Conservation (phyloP, 2,329 filamentous ascomycete species). For the Calonectria naviculata region DNA sequence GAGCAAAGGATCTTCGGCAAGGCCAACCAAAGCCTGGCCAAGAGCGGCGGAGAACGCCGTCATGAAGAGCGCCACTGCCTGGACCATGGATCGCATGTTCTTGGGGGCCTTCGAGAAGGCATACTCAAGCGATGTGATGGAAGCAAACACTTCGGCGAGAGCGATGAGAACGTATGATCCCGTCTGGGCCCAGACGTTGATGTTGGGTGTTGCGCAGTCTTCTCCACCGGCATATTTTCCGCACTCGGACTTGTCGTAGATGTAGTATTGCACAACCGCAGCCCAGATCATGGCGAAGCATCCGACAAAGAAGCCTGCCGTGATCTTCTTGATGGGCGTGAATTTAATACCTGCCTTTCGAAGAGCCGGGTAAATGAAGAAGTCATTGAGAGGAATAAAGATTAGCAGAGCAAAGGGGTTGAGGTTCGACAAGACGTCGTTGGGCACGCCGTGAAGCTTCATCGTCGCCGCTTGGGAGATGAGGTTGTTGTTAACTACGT, state of each 20-base stretch:
- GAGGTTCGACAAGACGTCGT: constrained; percentile 80
- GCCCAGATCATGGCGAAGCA: constrained; percentile 69
- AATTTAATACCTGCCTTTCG: constrained; percentile 73
- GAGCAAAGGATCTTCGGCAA: constrained; percentile 70
- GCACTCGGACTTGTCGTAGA: constrained; percentile 73
- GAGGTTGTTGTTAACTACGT: constrained; percentile 66
- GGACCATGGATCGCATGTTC: constrained; percentile 82
- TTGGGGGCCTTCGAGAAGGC: constrained; percentile 81
- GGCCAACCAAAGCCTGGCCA: constrained; percentile 65
- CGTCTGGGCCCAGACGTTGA: constrained; percentile 73
- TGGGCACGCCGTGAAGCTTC: constrained; percentile 77
- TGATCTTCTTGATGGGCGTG: constrained; percentile 81
- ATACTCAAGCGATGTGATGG: constrained; percentile 74
- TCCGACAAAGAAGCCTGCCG: constrained; percentile 74
- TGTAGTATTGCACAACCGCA: constrained; percentile 66
- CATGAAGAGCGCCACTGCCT: constrained; percentile 75
- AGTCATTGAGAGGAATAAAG: constrained; percentile 77
- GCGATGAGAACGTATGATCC: constrained; percentile 61
- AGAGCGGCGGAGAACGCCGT: constrained; percentile 75
- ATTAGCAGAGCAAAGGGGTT: constrained; percentile 81
- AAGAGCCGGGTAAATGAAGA: constrained; percentile 74
- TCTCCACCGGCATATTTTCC: constrained; percentile 53
- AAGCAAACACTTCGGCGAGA: constrained; percentile 61
- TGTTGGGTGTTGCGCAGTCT: constrained; percentile 51
- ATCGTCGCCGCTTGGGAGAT: constrained; percentile 73